Evolutionary conservation across 2,329 filamentous ascomycete species (phyloP).

Genomic region (Tolypocladium guangdongense): DNA sequence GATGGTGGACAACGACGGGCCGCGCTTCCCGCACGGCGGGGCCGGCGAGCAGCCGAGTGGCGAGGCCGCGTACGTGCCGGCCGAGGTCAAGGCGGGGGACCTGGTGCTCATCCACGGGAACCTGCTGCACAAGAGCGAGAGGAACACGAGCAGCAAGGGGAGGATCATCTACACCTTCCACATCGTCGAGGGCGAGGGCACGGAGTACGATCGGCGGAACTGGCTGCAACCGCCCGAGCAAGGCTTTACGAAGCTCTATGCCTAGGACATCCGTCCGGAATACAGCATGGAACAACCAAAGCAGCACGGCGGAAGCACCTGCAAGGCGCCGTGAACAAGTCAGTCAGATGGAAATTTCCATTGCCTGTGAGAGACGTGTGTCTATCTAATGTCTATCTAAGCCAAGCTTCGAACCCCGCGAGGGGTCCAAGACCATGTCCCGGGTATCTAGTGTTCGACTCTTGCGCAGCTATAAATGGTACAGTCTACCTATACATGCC

Average conservation of each 20-base stretch:
- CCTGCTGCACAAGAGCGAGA: slow-evolving; percentile 90
- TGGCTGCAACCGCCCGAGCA: slow-evolving; percentile 80
- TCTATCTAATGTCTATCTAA: slow-evolving; percentile 4
- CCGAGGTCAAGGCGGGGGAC: slow-evolving; percentile 83
- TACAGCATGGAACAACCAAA: not conserved
- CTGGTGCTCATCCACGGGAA: slow-evolving; percentile 94
- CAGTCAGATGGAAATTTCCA: not conserved
- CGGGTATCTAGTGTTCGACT: slow-evolving; percentile 4
- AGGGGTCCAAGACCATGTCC: slow-evolving; percentile 2
- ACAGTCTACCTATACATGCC: slow-evolving; percentile 4
- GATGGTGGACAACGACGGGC: slow-evolving; percentile 60
- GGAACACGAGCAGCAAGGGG: slow-evolving; percentile 75
- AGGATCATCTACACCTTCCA: slow-evolving; percentile 97
- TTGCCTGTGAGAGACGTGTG: not conserved
- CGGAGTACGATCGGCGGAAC: slow-evolving; percentile 74
- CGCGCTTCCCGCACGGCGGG: slow-evolving; percentile 46
- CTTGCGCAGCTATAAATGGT: slow-evolving; percentile 4
- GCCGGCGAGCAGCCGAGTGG: slow-evolving; percentile 23
- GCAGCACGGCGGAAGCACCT: not conserved
- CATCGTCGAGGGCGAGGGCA: slow-evolving; percentile 71
- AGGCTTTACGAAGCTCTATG: slow-evolving; percentile 64
- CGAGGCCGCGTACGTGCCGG: slow-evolving; percentile 54
- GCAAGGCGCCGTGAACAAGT: not conserved
- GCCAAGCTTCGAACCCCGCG: slow-evolving; percentile 1
- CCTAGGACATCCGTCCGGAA: slow-evolving; percentile 8